Evolutionary conservation across 202 grass and related monocot genomes (phyloP), one percentile per base, ranked within the genome.

Genomic region (Carex sylvatica): DNA sequence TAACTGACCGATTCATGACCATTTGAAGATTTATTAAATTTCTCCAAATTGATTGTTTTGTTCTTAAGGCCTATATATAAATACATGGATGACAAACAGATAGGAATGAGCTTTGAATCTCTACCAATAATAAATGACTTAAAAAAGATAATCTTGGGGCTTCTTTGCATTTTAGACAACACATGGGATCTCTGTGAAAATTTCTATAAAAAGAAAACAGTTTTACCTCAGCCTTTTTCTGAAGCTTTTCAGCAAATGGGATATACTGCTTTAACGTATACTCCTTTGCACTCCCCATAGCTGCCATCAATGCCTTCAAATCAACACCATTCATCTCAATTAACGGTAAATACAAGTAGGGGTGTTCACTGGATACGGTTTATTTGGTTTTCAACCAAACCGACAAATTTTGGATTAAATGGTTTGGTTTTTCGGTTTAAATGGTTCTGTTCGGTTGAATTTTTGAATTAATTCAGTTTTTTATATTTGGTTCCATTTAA

Each of bases 261-360:
- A 98, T 88, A 86, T 90, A 98, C 54, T 94, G 87, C 87, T 94
- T 98, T 78, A 94, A 76, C 14, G 95, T 94, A 90, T 98, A 98
- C 55, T 94, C 89, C 87, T 98, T 98, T 2, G 83, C 81, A 20
- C 71, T 94, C 40, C 90, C 92, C 77, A 98, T 87, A 72, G 95
- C 84, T 30, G 82, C 88, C 7, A 98, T 80, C 90, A 94, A 90
- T 15, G 86, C 95, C 92, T 98, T 46, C 30, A 60, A 44, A 44
- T 64, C 61, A 65, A 63, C 19, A 86, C 20, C 64, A 30, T 71
- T 31, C 71, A 79, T 36, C 80, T 61, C 52, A 18, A 14, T 55
- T 62, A 76, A 69, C 56, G 3, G 26, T 26, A 38, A 47, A 61
- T 28, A 59, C 26, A 89, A 53, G 19, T 40, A 40, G 38, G 6